These are phyloP conservation scores for Bjerkandera adusta DNA, from an alignment of 1,284 basidiomycete genomes.

Conservation along the genomic window DNA sequence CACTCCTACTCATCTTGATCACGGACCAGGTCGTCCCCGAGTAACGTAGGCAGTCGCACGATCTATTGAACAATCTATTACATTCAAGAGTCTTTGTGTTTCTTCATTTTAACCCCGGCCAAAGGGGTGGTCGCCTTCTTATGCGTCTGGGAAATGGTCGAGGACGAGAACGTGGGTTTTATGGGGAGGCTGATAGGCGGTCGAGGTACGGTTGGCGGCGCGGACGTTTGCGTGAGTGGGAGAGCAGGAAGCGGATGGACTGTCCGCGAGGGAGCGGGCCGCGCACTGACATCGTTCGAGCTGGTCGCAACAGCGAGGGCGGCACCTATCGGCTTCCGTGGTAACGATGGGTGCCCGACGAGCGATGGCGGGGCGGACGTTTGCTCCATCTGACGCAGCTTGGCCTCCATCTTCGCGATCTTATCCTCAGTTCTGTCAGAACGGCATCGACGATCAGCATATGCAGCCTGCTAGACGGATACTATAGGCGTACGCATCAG, in stretches of 20 bases:
- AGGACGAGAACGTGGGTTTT: not conserved
- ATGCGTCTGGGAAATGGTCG: not conserved
- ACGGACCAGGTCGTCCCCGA: too few relatives aligned
- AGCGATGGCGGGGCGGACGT: constrained; percentile 20
- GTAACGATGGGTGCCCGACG: constrained; percentile 49
- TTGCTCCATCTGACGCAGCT: constrained; percentile 76
- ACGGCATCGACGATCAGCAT: not conserved
- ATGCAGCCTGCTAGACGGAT: not conserved
- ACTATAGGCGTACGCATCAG: constrained; percentile 62
- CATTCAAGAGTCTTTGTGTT: constrained; percentile 7
- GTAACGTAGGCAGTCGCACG: too few relatives aligned
- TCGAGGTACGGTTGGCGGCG: not conserved
- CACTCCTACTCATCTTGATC: too few relatives aligned
- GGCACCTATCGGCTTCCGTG: constrained; percentile 39
- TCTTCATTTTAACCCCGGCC: constrained; percentile 12
- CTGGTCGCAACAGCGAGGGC: constrained; percentile 1
- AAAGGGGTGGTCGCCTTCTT: constrained; percentile 1
- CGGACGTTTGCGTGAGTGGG: constrained; percentile 3
- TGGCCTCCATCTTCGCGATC: constrained; percentile 95
- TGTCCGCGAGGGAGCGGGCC: not conserved
- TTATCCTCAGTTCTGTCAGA: constrained; percentile 73
- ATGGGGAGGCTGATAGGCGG: not conserved
- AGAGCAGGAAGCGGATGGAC: constrained; percentile 8
- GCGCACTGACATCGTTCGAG: not conserved
- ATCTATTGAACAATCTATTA: too few relatives aligned